These are phyloP conservation scores for Cucurbita pepo DNA, from an alignment of 306 rosid genomes.

Conservation along the genomic window DNA sequence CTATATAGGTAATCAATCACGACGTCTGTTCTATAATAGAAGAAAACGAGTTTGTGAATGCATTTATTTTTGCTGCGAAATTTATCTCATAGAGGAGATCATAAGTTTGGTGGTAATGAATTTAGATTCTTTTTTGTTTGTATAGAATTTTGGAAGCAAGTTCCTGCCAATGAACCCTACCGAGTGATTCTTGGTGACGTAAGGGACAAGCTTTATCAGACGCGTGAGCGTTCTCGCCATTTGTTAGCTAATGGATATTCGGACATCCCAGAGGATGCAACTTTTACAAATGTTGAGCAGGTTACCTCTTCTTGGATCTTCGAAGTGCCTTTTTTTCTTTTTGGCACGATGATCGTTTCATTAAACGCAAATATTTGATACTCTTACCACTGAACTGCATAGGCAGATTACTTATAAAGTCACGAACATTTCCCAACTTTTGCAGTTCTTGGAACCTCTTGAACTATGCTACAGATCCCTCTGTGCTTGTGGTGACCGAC, in stretches of 20 bases:
- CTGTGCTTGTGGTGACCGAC: constrained; percentile 72
- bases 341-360: background rate
- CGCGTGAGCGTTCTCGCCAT: constrained; percentile 93
- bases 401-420: background rate
- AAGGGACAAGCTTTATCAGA: constrained; percentile 85
- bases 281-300: constrained; percentile 73
- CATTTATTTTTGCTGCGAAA: background rate
- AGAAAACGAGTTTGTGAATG: background rate
- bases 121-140: background rate
- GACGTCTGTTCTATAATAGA: background rate
- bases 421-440: constrained; percentile 3
- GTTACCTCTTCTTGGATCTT: constrained; percentile 19
- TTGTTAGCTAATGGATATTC: constrained; percentile 64
- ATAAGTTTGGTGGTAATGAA: background rate
- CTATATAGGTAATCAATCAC: constrained; percentile 51
- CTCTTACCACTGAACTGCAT: background rate
- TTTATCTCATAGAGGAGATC: background rate
- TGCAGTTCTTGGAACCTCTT: constrained; percentile 87
- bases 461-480: constrained; percentile 90
- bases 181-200: constrained; percentile 88
- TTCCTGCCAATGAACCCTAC: constrained; percentile 82
- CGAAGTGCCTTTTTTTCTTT: background rate
- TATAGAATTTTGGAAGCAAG: constrained; percentile 84
- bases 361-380: background rate
- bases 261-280: constrained; percentile 82